Conservation (phyloP, 768 basidiomycete species). For the Phanerodontia chrysosporium region DNA sequence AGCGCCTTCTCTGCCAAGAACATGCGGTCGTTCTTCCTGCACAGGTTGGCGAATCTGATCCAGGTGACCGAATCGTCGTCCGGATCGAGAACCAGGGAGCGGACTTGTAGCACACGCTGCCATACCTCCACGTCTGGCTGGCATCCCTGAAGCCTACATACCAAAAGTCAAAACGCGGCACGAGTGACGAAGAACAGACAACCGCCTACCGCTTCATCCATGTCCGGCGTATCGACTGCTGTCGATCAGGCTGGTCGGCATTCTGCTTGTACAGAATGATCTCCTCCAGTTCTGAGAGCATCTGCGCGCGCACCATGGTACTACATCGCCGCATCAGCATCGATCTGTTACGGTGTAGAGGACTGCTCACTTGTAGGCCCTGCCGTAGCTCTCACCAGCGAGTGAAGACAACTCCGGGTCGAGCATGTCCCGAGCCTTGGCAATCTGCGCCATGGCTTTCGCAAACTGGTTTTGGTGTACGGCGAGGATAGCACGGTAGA, state of each 20-base stretch:
- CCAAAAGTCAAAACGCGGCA: not conserved
- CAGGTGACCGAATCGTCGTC: slow-evolving; percentile 96
- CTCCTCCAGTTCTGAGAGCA: slow-evolving; percentile 97
- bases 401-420: slow-evolving; percentile 89
- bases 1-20: slow-evolving; percentile 96
- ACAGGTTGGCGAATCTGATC: slow-evolving; percentile 98
- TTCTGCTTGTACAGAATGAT: slow-evolving; percentile 95
- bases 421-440: slow-evolving; percentile 86
- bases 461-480: slow-evolving; percentile 96
- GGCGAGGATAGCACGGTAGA: slow-evolving; percentile 92
- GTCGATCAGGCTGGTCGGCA: slow-evolving; percentile 91
- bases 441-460: slow-evolving; percentile 85
- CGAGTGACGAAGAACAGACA: not conserved
- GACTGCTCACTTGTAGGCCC: slow-evolving; percentile 82
- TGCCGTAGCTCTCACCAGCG: slow-evolving; percentile 94
- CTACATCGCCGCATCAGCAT: slow-evolving; percentile 37
- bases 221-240: slow-evolving; percentile 83
- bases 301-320: slow-evolving; percentile 95
- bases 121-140: slow-evolving; percentile 98
- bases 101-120: slow-evolving; percentile 95
- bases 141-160: slow-evolving; percentile 76
- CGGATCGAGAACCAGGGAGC: slow-evolving; percentile 88
- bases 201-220: slow-evolving; percentile 88
- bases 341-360: not conserved
- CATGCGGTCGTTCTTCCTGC: slow-evolving; percentile 93